These are phyloP conservation scores for Hortaea sp. DNA, from an alignment of 2,329 filamentous ascomycete species.

Conservation along the genomic window DNA sequence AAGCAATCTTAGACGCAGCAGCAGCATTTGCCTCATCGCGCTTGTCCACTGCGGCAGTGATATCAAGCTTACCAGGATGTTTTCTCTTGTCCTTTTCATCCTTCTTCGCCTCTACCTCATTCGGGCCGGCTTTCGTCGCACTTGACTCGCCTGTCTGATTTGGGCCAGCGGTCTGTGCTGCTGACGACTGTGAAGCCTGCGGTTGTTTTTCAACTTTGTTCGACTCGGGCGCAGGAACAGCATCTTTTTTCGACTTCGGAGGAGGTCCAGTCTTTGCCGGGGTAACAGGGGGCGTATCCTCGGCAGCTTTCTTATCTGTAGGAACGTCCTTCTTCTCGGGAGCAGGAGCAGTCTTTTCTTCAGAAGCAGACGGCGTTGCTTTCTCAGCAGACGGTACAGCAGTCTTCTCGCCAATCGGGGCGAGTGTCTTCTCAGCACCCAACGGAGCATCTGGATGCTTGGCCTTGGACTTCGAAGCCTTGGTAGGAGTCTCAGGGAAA, in stretches of 20 bases:
- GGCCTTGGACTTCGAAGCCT: conserved; percentile 4
- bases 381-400: too few species aligned
- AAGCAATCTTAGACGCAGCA: conserved; percentile 5
- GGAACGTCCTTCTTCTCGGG: background rate
- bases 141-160: conserved; percentile 3
- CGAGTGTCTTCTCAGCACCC: background rate
- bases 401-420: too few species aligned
- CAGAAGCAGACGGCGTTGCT: background rate
- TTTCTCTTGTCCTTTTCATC: conserved; percentile 22
- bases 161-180: background rate
- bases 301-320: background rate
- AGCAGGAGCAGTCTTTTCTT: background rate
- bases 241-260: background rate
- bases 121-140: conserved; percentile 8
- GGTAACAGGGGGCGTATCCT: background rate
- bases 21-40: conserved; percentile 6
- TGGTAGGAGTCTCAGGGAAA: conserved; percentile 11
- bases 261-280: conserved; percentile 11
- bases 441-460: background rate
- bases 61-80: conserved; percentile 39
- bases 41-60: conserved; percentile 29
- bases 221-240: background rate
- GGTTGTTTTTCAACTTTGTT: background rate
- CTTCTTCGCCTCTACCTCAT: conserved; percentile 7
- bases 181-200: conserved; percentile 1